Evolutionary conservation across 805 yeast genomes (phyloP).

Genomic region (Pichia heedii): DNA sequence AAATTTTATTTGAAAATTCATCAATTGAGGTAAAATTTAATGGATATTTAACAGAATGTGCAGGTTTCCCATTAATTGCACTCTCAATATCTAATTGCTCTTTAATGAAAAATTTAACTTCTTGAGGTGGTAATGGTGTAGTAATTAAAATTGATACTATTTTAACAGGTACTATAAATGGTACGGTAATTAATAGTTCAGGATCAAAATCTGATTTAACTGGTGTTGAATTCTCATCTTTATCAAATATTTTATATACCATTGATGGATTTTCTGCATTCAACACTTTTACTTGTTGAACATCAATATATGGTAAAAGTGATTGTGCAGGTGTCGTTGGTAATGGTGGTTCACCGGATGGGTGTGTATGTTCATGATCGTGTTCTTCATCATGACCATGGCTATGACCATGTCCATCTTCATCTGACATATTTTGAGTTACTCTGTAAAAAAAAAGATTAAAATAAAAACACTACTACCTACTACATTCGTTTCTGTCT

Average conservation of each 20-base stretch:
- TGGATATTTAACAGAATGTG: background rate
- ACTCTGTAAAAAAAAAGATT: too few relatives aligned
- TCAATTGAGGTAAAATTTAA: background rate
- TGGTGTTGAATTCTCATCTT: background rate
- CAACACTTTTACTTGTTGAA: background rate
- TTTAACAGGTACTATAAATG: background rate
- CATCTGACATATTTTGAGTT: background rate
- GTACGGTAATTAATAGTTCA: background rate
- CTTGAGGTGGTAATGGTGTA: background rate
- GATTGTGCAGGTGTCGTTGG: background rate
- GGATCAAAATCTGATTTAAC: background rate
- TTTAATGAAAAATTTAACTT: background rate
- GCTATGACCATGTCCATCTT: background rate
- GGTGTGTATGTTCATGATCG: background rate
- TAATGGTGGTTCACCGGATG: background rate
- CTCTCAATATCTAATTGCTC: background rate
- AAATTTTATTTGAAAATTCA: background rate
- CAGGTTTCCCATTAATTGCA: background rate
- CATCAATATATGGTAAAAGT: background rate
- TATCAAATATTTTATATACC: background rate
- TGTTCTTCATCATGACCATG: background rate
- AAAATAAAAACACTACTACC: too few relatives aligned
- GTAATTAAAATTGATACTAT: background rate
- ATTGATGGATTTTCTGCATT: background rate
- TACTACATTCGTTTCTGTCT: too few relatives aligned